A percentile compares a stretch with the other conserved stretches of the same genome.
phyloP scores from a whole-genome alignment of 192 early-diverging fungal genomes.

The Linnemannia schmuckeri region DNA sequence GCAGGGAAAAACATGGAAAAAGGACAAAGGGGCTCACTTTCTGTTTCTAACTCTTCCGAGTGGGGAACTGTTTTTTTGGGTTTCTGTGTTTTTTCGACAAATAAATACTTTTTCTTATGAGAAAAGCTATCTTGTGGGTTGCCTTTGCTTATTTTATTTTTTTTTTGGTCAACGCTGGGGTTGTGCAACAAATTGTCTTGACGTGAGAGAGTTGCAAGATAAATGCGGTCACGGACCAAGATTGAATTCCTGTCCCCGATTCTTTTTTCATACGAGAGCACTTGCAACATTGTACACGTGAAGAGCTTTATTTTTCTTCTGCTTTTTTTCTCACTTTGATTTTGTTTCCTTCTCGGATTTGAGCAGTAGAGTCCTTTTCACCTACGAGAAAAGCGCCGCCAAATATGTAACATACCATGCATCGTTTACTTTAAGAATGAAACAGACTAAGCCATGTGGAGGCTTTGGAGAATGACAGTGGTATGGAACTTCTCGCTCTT shows the following conservation, averaged over 20 bases:
- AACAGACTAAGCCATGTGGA: background rate
- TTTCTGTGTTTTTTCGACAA: conserved; percentile 7
- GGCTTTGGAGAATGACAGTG: background rate
- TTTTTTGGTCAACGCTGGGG: too few species aligned
- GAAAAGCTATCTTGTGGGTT: background rate
- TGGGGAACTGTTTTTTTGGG: background rate
- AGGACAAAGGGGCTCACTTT: conserved; percentile 4
- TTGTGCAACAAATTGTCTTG: too few species aligned
- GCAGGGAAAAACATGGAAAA: conserved; percentile 7
- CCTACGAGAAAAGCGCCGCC: background rate
- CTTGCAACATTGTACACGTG: too few species aligned
- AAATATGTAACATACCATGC: background rate
- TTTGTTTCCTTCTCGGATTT: too few species aligned
- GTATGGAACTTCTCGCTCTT: conserved; percentile 1
- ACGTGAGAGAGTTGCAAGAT: too few species aligned
- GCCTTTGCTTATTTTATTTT: background rate
- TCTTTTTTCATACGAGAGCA: too few species aligned
- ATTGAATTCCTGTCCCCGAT: too few species aligned
- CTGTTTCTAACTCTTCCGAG: background rate
- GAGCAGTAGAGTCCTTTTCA: too few species aligned
- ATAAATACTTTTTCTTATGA: conserved; percentile 11
- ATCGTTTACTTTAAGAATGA: background rate
- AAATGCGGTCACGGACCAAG: too few species aligned
- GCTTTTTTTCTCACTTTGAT: too few species aligned
- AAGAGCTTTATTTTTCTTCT: too few species aligned